Evolutionary conservation across 202 grass and related monocot genomes (phyloP).

Genomic region (Cymbopogon flexuosus): DNA sequence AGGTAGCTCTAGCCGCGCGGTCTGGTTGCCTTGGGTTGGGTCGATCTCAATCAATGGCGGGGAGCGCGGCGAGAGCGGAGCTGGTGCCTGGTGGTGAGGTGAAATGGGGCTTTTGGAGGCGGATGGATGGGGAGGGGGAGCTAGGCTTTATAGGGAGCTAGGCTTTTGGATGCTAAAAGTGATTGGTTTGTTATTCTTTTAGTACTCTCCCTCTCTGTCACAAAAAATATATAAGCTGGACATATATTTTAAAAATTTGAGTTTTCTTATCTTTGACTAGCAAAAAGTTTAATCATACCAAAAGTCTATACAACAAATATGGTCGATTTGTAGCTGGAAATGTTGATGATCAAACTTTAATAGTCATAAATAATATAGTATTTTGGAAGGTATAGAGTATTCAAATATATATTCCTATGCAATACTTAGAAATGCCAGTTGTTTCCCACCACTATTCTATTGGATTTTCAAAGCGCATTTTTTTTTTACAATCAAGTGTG

Average conservation of each 20-base stretch:
- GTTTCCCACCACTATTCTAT: not conserved
- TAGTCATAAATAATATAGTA: not conserved
- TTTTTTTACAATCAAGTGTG: not conserved
- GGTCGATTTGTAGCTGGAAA: not conserved
- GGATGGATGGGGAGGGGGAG: not conserved
- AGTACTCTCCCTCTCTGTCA: no score
- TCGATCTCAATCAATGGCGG: conserved; percentile 1
- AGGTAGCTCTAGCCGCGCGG: not conserved
- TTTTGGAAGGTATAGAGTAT: not conserved
- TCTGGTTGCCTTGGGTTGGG: not conserved
- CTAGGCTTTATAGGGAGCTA: conserved; percentile 29
- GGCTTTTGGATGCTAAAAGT: not conserved
- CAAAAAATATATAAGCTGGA: not conserved
- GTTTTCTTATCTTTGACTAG: not conserved
- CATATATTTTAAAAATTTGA: not conserved
- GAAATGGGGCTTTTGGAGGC: not conserved
- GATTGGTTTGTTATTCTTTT: conserved; percentile 13
- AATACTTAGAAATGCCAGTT: not conserved
- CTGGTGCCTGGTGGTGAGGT: not conserved
- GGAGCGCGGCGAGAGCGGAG: not conserved
- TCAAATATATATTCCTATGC: not conserved
- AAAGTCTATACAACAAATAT: not conserved
- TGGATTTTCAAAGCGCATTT: not conserved
- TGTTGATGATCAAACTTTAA: not conserved
- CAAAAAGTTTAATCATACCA: not conserved